Base-by-base conservation (phyloP, 108 stramenopile genomes). In the Nitzschia sp. region DNA sequence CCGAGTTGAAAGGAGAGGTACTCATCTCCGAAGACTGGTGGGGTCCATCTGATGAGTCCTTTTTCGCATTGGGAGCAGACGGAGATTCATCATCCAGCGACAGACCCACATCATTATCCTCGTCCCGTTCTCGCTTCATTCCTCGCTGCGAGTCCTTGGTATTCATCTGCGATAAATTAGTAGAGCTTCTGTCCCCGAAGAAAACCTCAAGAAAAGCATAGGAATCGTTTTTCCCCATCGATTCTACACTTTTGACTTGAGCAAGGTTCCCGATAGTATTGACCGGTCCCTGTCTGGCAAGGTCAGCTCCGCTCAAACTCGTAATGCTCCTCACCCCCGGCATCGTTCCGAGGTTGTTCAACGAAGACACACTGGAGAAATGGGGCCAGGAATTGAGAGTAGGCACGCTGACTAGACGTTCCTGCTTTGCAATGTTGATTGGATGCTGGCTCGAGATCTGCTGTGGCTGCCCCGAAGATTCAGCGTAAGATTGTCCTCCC, bases 191-290 rank as follows among this genome's bases (percentile, higher is more conserved):
- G 49, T 94, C 88, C 32, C 93, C 93, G 69, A 96, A 96, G 78
- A 96, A 94, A 6, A 96, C 88, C 71, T 96, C 95, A 65, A 96
- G 79, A 72, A 96, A 96, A n/a, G 95, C 95, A 69, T 88, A 96
- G 4, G 91, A 93, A 66, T 96, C 95, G 34, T 78, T 73, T 35
- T 79, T 82, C 30, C 82, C 96, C 90, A 95, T 83, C 25, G 86
- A 87, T 78, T 92, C 96, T 46, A 80, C 67, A 57, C 93, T 93
- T 76, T 94, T 95, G 48, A 95, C 92, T 66, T 96, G 90, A 26
- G 91, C 95, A 55, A 96, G 67, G 68, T 92, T 95, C 38, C 90
- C 92, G 80, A 88, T 86, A 56, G 83, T 82, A 53, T 90, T 95
- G 58, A 95, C 77, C 71, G 82, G 78, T 3, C 94, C 94, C 74